Evolutionary conservation across 2,329 filamentous ascomycete species (phyloP).

Genomic region (Macrophomina phaseolina): DNA sequence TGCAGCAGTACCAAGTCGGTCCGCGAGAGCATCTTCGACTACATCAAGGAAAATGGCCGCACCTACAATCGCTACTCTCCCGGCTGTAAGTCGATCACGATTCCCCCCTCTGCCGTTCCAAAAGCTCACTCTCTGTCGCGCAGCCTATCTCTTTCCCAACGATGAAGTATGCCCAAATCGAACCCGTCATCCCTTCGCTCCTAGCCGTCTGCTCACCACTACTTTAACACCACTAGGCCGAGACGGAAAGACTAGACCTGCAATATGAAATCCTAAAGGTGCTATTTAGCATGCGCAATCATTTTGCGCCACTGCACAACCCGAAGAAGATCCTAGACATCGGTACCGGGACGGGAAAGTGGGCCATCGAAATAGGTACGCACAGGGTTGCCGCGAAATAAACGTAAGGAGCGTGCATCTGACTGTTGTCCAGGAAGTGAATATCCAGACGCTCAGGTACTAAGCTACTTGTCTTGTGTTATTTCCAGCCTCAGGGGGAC

Average conservation of each 20-base stretch:
- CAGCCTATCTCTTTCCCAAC: constrained; percentile 48
- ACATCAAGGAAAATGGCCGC: constrained; percentile 47
- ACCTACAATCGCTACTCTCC: constrained; percentile 48
- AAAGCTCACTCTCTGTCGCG: neutral
- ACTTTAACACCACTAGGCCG: constrained; percentile 34
- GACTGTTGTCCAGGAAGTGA: constrained; percentile 38
- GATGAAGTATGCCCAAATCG: constrained; percentile 39
- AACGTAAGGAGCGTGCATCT: constrained; percentile 28
- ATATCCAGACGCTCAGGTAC: constrained; percentile 42
- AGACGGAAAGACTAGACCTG: constrained; percentile 46
- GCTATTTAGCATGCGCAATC: constrained; percentile 42
- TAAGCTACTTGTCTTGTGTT: constrained; percentile 21
- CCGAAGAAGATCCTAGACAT: constrained; percentile 49
- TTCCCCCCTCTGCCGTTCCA: neutral
- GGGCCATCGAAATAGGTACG: constrained; percentile 51
- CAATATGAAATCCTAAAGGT: constrained; percentile 47
- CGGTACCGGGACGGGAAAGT: constrained; percentile 50
- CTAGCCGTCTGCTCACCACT: neutral
- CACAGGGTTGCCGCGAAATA: neutral
- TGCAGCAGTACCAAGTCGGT: constrained; percentile 39
- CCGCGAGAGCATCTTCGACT: constrained; percentile 47
- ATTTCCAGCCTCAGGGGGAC: neutral
- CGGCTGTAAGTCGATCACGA: constrained; percentile 40
- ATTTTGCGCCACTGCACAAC: constrained; percentile 46
- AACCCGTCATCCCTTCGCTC: constrained; percentile 10